phyloP scores from a whole-genome alignment of 768 basidiomycete species.

The Solioccasus polychromus region DNA sequence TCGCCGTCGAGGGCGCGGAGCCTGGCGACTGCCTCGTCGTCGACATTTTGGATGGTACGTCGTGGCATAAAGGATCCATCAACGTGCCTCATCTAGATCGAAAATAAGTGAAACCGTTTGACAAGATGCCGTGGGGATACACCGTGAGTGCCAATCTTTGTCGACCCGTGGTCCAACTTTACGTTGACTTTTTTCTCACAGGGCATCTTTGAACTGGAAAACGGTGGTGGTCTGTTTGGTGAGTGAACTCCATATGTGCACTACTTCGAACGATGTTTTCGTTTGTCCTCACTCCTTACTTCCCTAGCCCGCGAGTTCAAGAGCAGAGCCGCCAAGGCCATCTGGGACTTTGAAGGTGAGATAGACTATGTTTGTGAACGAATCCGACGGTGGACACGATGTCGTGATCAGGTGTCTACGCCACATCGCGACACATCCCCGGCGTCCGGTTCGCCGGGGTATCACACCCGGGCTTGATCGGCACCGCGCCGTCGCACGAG shows the following conservation, averaged over 20 bases:
- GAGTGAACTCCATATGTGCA: neutral
- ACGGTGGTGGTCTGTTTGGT: constrained; percentile 74
- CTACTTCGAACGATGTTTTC: neutral
- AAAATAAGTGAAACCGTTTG: constrained; percentile 57
- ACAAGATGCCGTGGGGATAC: constrained; percentile 81
- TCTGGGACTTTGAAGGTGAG: constrained; percentile 74
- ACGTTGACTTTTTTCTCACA: constrained; percentile 21
- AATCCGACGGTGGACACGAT: neutral
- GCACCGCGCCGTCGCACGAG: constrained; percentile 72
- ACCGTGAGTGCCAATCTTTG: constrained; percentile 40
- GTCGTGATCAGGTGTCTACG: constrained; percentile 52
- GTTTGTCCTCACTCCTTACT: too few relatives aligned
- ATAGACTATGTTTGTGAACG: neutral
- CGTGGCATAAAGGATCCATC: neutral
- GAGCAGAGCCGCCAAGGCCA: constrained; percentile 70
- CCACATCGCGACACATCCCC: constrained; percentile 72
- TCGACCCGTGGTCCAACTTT: too few relatives aligned
- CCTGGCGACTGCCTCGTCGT: constrained; percentile 80
- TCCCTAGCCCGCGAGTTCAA: constrained; percentile 62
- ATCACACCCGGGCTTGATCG: constrained; percentile 73
- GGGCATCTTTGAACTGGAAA: constrained; percentile 73
- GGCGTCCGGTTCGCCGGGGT: constrained; percentile 78
- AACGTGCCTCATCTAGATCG: neutral
- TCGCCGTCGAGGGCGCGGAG: constrained; percentile 71
- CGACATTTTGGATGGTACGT: constrained; percentile 70